phyloP scores from a whole-genome alignment of 2,329 filamentous ascomycete species.

The Cladobotryum protrusum region DNA sequence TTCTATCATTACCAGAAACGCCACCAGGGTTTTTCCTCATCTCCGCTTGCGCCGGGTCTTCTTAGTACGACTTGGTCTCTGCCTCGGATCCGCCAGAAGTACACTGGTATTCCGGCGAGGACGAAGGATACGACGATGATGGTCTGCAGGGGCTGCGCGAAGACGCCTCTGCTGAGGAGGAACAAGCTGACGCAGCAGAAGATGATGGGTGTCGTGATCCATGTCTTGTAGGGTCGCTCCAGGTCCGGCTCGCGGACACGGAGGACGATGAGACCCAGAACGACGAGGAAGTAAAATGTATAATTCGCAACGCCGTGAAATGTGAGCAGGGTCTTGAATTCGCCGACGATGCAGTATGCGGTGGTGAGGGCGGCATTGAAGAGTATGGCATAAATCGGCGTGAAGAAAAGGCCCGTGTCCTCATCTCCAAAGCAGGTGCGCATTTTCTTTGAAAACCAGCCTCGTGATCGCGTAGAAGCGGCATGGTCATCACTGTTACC shows the following conservation, averaged over 20 bases:
- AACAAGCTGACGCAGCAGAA: conserved; percentile 98
- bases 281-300: conserved; percentile 93
- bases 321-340: conserved; percentile 86
- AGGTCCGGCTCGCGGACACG: conserved; percentile 80
- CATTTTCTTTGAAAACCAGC: conserved; percentile 53
- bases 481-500: conserved; percentile 37
- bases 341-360: conserved; percentile 76
- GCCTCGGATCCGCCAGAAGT: conserved; percentile 76
- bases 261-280: conserved; percentile 86
- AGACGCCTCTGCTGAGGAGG: conserved; percentile 78
- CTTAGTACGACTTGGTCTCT: conserved; percentile 43
- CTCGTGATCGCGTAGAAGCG: conserved; percentile 42
- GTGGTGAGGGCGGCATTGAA: conserved; percentile 72
- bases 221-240: conserved; percentile 87
- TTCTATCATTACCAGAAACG: conserved; percentile 49
- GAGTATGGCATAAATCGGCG: conserved; percentile 84
- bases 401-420: conserved; percentile 78
- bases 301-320: conserved; percentile 98
- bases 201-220: conserved; percentile 94
- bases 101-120: conserved; percentile 75
- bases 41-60: conserved; percentile 33
- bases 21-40: conserved; percentile 42
- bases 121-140: conserved; percentile 82
- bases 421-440: conserved; percentile 66
- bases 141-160: conserved; percentile 86